Base-by-base conservation (phyloP, 805 yeast species). In the Debaryomyces prosopidis region DNA sequence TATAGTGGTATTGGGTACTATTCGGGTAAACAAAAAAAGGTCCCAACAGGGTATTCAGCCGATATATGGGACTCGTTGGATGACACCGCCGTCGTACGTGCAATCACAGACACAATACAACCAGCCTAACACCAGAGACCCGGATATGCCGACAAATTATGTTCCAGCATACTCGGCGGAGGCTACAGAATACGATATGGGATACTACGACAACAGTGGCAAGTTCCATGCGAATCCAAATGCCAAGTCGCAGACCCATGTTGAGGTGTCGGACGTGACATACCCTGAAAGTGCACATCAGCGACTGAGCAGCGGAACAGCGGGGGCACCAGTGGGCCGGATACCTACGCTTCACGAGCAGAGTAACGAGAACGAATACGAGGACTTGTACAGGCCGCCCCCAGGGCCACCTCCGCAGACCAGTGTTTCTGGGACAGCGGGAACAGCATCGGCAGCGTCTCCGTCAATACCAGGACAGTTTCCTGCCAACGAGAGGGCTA, bases 61-160 rank as follows among this genome's bases (percentile, higher is more conserved):
- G 0, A 70, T 88, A 1, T 69, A 79, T 47, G 92, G 92, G 8
- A 87, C 94, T 1, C 79, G 87, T 9, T 87, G 95, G 95, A 80
- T 89, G 70, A 85, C 94, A 0, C 96, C 96, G 5, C 95, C 95
- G 0, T 73, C 84, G 9, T 88, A 88, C 58, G 60, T 72, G 39
- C 89, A 83, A 52, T 79, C 89, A 1, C 87, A 86, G 55, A 70
- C 68, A 42, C 82, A 80, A 46, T 77, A 80, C 51, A 69, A 75
- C 43, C 74, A 72, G 38, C 77, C 76, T 0, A 52, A 50, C 33
- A 49, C 49, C 19, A 65, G 71, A 7, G 79, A 76, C 38, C 76
- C 77, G 2, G 73, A 66, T 28, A 50, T 59, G 45, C 71, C 68
- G 11, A 30, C 32, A 9, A 58, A 66, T 7, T 81, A 72, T 52